A percentile compares a stretch with the other conserved stretches of the same genome.
phyloP scores from a whole-genome alignment of 805 yeast species.

The Tetrapisispora fleetii region DNA sequence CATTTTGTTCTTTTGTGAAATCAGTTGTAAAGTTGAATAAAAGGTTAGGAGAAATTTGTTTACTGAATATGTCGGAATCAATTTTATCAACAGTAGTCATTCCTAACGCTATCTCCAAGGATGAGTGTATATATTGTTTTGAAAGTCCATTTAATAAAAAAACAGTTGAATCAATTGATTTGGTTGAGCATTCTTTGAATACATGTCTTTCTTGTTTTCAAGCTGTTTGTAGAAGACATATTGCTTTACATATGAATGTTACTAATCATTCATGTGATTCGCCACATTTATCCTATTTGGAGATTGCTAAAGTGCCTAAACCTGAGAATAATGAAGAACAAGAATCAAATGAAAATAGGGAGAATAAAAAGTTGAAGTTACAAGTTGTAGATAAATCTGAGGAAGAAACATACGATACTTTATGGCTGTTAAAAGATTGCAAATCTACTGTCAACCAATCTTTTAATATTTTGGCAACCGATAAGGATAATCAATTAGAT shows the following conservation, averaged over 20 bases:
- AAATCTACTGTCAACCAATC: background rate
- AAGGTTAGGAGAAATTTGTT: background rate
- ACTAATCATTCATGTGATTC: constrained; percentile 23
- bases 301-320: constrained; percentile 44
- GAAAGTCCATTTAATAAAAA: constrained; percentile 45
- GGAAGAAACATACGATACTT: constrained; percentile 23
- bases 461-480: background rate
- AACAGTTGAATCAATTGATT: constrained; percentile 21
- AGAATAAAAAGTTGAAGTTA: constrained; percentile 25
- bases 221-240: constrained; percentile 56
- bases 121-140: constrained; percentile 84
- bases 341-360: constrained; percentile 14
- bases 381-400: constrained; percentile 24
- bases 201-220: constrained; percentile 69
- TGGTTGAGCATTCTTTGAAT: constrained; percentile 36
- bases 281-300: constrained; percentile 50
- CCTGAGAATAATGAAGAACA: constrained; percentile 26
- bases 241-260: constrained; percentile 42
- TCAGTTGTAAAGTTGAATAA: no score
- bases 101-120: constrained; percentile 53
- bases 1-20: no score
- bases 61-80: constrained; percentile 5
- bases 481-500: constrained; percentile 4
- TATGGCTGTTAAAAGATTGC: constrained; percentile 17
- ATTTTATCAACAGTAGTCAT: constrained; percentile 10